Evolutionary conservation across 805 yeast genomes (phyloP), one percentile per base, ranked within the genome.

Genomic region (Dipodascopsis tothii): DNA sequence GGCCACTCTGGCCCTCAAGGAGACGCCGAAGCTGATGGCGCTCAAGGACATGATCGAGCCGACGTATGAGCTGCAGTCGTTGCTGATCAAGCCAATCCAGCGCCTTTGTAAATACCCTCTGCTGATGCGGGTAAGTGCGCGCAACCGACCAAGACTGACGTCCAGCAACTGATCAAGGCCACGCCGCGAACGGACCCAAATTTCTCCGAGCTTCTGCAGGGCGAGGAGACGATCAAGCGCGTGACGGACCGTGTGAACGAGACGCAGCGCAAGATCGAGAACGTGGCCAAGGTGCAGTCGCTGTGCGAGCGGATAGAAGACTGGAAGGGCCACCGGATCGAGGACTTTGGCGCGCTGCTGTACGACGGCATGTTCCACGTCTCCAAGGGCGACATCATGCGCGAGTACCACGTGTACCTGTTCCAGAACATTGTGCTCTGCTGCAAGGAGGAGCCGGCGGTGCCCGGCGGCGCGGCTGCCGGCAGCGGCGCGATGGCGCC

Each of bases 101-200:
- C 75, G 99, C 51, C 72, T 92, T n/a, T 85, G 96, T 71, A 85
- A 88, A 61, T 92, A 92, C 63, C 98, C 97, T 1, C 66, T 92
- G 40, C 69, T 92, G 39, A 65, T 92, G 34, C 55, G 56, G 43
- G 52, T 36, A 36, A 36, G 18, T 20, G 1, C 17, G 17, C 18
- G 5, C 7, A 19, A 28, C 3, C 14, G 20, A 16, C 5, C 17
- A 22, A 23, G 6, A 16, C 14, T 22, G 22, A 14, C 16, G 21
- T 20, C n/a, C n/a, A 46, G 56, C 92, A 85, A 59, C 69, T 92
- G 41, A 61, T 84, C 40, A 86, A 85, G 60, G 61, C 70, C 39
- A 75, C 86, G 7, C 81, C 78, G 30, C 60, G 61, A 11, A 60
- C 64, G 16, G 69, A 73, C 68, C 73, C 76, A 5, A 68, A 68